Evolutionary conservation across 257 asterid genomes (phyloP).

Genomic region (Solanum piurae): DNA sequence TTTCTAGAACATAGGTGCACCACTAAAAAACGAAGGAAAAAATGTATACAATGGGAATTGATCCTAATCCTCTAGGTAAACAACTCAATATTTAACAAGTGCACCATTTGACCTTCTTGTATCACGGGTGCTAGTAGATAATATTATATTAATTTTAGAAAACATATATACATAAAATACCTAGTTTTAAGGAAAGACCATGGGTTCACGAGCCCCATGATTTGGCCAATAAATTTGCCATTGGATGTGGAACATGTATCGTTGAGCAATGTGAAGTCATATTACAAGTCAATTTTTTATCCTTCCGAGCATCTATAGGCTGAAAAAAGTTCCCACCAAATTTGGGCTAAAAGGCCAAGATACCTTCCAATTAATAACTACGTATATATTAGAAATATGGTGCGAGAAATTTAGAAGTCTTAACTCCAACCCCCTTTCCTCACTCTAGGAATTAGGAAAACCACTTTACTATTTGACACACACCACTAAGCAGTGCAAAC

Average conservation of each 20-base stretch:
- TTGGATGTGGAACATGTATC: background rate
- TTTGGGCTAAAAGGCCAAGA: background rate
- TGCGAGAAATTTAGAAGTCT: background rate
- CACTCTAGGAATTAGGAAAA: background rate
- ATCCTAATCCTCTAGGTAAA: background rate
- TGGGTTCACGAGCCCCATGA: background rate
- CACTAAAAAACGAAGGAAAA: background rate
- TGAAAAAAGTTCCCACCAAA: background rate
- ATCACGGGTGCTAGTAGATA: background rate
- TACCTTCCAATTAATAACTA: background rate
- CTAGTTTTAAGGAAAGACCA: background rate
- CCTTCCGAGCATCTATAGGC: background rate
- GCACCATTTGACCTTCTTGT: background rate
- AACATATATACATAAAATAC: background rate
- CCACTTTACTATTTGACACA: background rate
- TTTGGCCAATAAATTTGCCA: background rate
- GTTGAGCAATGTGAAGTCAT: background rate
- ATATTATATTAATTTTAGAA: background rate
- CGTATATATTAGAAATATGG: background rate
- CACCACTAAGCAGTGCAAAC: background rate
- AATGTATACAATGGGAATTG: background rate
- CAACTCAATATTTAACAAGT: background rate
- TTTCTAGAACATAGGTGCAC: background rate
- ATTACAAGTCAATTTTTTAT: background rate
- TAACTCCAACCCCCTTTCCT: background rate